A percentile compares a stretch with the other conserved stretches of the same genome.
phyloP scores from a whole-genome alignment of 306 rosid species.

The Parietaria judaica region DNA sequence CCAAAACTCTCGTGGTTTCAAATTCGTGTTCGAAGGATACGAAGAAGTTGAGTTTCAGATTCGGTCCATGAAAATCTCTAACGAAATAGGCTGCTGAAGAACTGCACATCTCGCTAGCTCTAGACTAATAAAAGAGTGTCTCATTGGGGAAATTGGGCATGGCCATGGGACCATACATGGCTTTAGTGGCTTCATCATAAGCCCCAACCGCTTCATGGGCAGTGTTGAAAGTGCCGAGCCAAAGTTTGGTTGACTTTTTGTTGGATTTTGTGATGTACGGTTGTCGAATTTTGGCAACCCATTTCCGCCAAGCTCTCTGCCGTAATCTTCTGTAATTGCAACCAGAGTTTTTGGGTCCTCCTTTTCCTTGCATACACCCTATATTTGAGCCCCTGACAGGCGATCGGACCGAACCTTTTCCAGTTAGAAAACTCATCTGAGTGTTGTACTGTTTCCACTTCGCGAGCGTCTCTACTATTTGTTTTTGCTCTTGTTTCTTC shows the following conservation, averaged over 20 bases:
- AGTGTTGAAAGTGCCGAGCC: slow-evolving; percentile 90
- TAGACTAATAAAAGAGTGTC: not conserved
- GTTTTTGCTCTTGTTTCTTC: slow-evolving; percentile 41
- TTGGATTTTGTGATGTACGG: slow-evolving; percentile 27
- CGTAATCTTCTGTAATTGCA: slow-evolving; percentile 73
- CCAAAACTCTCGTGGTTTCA: not conserved
- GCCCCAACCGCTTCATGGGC: slow-evolving; percentile 73
- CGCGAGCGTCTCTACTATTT: slow-evolving; percentile 42
- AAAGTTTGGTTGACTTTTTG: slow-evolving; percentile 43
- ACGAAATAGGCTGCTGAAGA: too few species aligned
- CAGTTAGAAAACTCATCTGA: slow-evolving; percentile 26
- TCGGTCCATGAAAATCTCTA: too few species aligned
- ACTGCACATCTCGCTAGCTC: not conserved
- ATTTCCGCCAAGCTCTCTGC: slow-evolving; percentile 90
- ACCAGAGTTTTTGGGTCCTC: slow-evolving; percentile 76
- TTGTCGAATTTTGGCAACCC: slow-evolving; percentile 87
- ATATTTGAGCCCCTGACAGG: slow-evolving; percentile 71
- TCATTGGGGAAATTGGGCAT: slow-evolving; percentile 53
- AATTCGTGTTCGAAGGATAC: not conserved
- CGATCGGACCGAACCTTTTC: slow-evolving; percentile 19
- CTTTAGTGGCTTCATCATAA: slow-evolving; percentile 79
- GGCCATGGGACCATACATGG: slow-evolving; percentile 68
- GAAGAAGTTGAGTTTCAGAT: not conserved
- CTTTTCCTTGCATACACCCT: slow-evolving; percentile 90
- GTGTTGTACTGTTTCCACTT: slow-evolving; percentile 54